These are phyloP conservation scores for Plasmodium adleri DNA, from an alignment of 169 alveolate genomes.

Conservation along the genomic window DNA sequence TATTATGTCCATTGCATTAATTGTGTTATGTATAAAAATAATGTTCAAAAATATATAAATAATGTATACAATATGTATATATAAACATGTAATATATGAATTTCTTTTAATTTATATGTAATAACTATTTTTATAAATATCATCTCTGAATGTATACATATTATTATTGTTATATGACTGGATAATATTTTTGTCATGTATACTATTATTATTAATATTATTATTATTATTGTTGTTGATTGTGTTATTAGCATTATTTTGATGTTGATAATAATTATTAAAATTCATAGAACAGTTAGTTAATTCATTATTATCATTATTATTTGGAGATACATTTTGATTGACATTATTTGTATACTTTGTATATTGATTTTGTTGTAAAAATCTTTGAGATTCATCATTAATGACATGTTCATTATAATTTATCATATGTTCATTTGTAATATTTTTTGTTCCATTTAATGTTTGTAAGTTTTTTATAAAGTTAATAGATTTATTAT, in stretches of 20 bases:
- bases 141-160: slow-evolving; percentile 26
- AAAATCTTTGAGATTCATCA: slow-evolving; percentile 32
- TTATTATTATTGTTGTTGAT: too few relatives aligned
- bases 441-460: slow-evolving; percentile 32
- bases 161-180: slow-evolving; percentile 37
- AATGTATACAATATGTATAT: too few relatives aligned
- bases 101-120: neutral
- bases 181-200: slow-evolving; percentile 29
- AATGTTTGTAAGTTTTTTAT: slow-evolving; percentile 41
- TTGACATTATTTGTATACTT: slow-evolving; percentile 31
- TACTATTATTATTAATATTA: slow-evolving; percentile 5
- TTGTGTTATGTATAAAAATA: too few relatives aligned
- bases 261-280: slow-evolving; percentile 24
- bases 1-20: too few relatives aligned
- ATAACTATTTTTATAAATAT: slow-evolving; percentile 58
- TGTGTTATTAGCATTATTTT: too few relatives aligned
- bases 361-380: slow-evolving; percentile 61
- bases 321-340: slow-evolving; percentile 3
- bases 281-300: slow-evolving; percentile 10
- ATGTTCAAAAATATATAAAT: too few relatives aligned
- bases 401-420: slow-evolving; percentile 23
- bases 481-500: slow-evolving; percentile 20
- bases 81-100: too few relatives aligned
- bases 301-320: slow-evolving; percentile 17
- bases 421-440: slow-evolving; percentile 11